Evolutionary conservation across 345 rosid genomes (phyloP).

Genomic region (Litchi chinensis): DNA sequence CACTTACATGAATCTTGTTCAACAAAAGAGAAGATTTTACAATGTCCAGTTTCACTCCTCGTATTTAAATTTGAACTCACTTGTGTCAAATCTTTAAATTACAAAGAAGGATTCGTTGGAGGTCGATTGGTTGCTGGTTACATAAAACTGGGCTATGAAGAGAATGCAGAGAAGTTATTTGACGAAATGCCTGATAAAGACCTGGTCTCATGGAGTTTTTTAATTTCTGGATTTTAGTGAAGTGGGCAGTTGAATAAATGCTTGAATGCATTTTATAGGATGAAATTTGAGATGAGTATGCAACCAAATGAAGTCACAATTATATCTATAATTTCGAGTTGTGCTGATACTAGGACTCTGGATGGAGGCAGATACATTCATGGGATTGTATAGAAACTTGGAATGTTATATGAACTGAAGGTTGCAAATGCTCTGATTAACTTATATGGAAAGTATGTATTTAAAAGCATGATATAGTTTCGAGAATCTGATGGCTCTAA

Average conservation of each 20-base stretch:
- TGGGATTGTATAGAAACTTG: constrained; percentile 52
- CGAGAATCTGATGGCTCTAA: constrained; percentile 62
- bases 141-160: constrained; percentile 34
- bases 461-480: constrained; percentile 67
- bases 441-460: constrained; percentile 68
- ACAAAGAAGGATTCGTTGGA: constrained; percentile 63
- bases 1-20: too few species aligned
- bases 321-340: constrained; percentile 56
- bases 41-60: neutral
- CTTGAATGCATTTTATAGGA: constrained; percentile 32
- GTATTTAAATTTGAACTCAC: constrained; percentile 34
- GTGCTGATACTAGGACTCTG: constrained; percentile 36
- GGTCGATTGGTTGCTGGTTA: constrained; percentile 57
- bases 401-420: constrained; percentile 50
- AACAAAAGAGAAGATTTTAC: too few species aligned
- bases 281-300: constrained; percentile 45
- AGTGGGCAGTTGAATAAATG: constrained; percentile 41
- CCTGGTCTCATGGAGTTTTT: constrained; percentile 68
- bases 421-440: constrained; percentile 56
- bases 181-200: constrained; percentile 69
- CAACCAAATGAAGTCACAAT: constrained; percentile 55
- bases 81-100: constrained; percentile 60
- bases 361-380: constrained; percentile 57
- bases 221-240: constrained; percentile 51
- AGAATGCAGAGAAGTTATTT: constrained; percentile 51